These are phyloP conservation scores for Gossypium raimondii DNA, from an alignment of 345 rosid genomes.

Conservation along the genomic window DNA sequence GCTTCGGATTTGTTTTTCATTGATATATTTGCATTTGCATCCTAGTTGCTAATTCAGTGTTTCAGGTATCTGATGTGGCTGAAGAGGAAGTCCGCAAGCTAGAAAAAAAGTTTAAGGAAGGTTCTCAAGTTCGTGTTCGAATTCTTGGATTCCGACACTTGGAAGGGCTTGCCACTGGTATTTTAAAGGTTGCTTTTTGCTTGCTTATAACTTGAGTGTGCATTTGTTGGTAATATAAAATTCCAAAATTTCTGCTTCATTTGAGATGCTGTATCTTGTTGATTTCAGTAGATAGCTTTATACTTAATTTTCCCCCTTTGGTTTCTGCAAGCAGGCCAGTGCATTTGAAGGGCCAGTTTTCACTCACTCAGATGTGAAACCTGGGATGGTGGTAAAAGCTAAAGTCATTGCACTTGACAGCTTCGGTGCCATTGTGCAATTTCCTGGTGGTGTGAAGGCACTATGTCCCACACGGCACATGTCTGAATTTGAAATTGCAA, in stretches of 20 bases:
- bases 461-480: constrained; percentile 91
- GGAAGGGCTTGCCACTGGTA: constrained; percentile 93
- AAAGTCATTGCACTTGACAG: constrained; percentile 67
- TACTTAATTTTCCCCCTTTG: constrained; percentile 15
- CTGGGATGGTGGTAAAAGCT: constrained; percentile 90
- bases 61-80: constrained; percentile 76
- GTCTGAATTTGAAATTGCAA: constrained; percentile 90
- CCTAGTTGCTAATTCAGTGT: constrained; percentile 19
- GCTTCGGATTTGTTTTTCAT: constrained; percentile 6
- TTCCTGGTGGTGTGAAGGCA: constrained; percentile 95
- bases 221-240: background rate
- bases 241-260: background rate
- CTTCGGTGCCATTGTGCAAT: constrained; percentile 93
- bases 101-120: constrained; percentile 79
- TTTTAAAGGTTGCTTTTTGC: constrained; percentile 60
- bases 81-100: constrained; percentile 73
- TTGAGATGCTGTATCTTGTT: background rate
- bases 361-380: constrained; percentile 92
- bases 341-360: constrained; percentile 93
- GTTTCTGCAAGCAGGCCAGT: constrained; percentile 59
- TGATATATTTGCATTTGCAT: constrained; percentile 8
- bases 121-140: constrained; percentile 75
- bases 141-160: constrained; percentile 75
- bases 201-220: background rate
- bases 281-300: background rate